Conservation (phyloP, 1,284 basidiomycete genomes). For the Phlebopus sp. region DNA sequence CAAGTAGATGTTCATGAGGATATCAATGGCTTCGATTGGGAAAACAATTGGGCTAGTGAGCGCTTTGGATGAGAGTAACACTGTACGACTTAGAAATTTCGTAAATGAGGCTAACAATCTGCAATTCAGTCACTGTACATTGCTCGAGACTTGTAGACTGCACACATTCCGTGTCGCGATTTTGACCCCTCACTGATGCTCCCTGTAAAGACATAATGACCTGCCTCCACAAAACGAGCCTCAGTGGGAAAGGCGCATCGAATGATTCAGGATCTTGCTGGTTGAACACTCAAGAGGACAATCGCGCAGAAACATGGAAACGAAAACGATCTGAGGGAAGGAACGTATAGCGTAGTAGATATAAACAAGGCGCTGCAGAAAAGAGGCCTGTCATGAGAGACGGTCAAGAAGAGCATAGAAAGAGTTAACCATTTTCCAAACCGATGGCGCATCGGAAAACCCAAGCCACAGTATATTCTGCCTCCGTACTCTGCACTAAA, state of each 20-base stretch:
- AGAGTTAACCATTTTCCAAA: constrained; percentile 4
- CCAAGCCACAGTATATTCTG: constrained; percentile 7
- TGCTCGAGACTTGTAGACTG: too few relatives aligned
- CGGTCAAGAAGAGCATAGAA: constrained; percentile 16
- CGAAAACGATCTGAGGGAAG: background rate
- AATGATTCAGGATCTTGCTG: background rate
- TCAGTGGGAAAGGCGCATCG: constrained; percentile 1
- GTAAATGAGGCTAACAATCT: too few relatives aligned
- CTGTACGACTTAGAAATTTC: too few relatives aligned
- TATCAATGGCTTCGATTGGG: too few relatives aligned
- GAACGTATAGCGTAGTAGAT: constrained; percentile 1
- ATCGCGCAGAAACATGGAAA: background rate
- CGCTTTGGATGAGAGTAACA: too few relatives aligned
- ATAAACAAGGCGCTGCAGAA: background rate
- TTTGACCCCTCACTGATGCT: too few relatives aligned
- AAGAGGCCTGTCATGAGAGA: background rate
- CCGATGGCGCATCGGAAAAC: constrained; percentile 4
- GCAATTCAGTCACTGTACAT: too few relatives aligned
- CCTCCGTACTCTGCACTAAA: constrained; percentile 37
- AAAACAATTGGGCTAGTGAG: too few relatives aligned
- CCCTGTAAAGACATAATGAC: too few relatives aligned
- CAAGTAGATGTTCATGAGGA: too few relatives aligned
- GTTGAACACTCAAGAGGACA: background rate
- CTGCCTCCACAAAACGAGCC: constrained; percentile 10
- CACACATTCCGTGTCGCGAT: too few relatives aligned